Percentiles rank a stretch among this genome's conserved stretches.
phyloP scores from a whole-genome alignment of 1,284 basidiomycete species.

The Peniophora sp. region DNA sequence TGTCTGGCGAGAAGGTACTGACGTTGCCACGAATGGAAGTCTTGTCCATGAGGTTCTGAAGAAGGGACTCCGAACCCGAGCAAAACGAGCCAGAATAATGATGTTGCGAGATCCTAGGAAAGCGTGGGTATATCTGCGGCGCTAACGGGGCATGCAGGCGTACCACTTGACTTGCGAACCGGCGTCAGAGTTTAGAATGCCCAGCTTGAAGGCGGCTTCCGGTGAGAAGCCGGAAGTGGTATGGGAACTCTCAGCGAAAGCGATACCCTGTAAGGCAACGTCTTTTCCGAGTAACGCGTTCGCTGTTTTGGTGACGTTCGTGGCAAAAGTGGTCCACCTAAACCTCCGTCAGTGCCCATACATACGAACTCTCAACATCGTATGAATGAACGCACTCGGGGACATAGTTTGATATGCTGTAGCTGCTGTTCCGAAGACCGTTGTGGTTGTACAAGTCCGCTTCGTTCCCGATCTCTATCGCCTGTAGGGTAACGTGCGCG shows the following conservation, averaged over 20 bases:
- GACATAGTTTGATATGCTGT: slow-evolving; percentile 43
- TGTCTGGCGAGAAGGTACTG: slow-evolving; percentile 39
- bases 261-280: slow-evolving; percentile 43
- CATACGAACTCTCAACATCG: too few species aligned
- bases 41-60: slow-evolving; percentile 58
- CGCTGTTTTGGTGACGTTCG: slow-evolving; percentile 20
- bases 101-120: slow-evolving; percentile 51
- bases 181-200: slow-evolving; percentile 22
- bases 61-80: slow-evolving; percentile 35
- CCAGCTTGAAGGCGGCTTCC: slow-evolving; percentile 33
- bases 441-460: slow-evolving; percentile 50
- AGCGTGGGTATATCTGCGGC: slow-evolving; percentile 3
- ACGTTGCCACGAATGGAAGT: slow-evolving; percentile 50
- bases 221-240: slow-evolving; percentile 45
- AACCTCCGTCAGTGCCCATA: background rate
- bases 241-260: slow-evolving; percentile 43
- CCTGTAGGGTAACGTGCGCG: slow-evolving; percentile 30
- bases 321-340: slow-evolving; percentile 26
- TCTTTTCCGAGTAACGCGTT: slow-evolving; percentile 19
- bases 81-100: slow-evolving; percentile 55
- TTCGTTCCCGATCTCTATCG: slow-evolving; percentile 37
- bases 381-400: slow-evolving; percentile 32
- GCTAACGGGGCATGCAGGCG: slow-evolving; percentile 8
- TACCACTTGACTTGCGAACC: slow-evolving; percentile 26
- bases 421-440: slow-evolving; percentile 35